A percentile compares a stretch with the other conserved stretches of the same genome.
Evolutionary conservation across 345 rosid genomes (phyloP).

Genomic region (Salix udensis): DNA sequence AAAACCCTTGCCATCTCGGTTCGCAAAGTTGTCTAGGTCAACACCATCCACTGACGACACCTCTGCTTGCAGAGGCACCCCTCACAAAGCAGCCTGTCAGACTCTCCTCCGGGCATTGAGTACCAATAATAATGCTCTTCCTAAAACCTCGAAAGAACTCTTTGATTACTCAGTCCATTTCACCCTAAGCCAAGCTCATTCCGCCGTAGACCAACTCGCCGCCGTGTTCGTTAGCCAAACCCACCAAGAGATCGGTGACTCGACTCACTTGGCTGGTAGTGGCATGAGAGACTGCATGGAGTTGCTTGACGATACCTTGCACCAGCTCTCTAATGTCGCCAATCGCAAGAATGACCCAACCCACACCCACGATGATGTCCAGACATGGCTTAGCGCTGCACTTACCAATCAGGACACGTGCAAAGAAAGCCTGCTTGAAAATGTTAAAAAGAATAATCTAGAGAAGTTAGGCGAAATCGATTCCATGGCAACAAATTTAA

Average conservation of each 20-base stretch:
- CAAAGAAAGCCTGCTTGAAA: slow-evolving; percentile 35
- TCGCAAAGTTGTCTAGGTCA: slow-evolving; percentile 42
- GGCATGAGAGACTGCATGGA: slow-evolving; percentile 44
- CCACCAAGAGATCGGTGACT: background rate
- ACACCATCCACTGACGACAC: background rate
- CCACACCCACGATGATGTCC: slow-evolving; percentile 28
- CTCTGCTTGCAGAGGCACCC: background rate
- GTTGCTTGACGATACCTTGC: slow-evolving; percentile 51
- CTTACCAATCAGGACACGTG: slow-evolving; percentile 57
- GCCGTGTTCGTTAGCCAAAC: background rate
- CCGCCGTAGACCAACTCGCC: slow-evolving; percentile 30
- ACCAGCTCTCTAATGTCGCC: too few species aligned
- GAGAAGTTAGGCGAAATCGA: slow-evolving; percentile 12
- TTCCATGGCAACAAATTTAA: slow-evolving; percentile 32
- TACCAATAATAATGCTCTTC: background rate
- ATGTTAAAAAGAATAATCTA: background rate
- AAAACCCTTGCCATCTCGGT: slow-evolving; percentile 29
- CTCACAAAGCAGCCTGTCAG: slow-evolving; percentile 14
- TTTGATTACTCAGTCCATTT: slow-evolving; percentile 35
- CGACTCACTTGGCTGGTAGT: slow-evolving; percentile 5
- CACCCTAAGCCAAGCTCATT: slow-evolving; percentile 33
- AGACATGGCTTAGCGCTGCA: slow-evolving; percentile 55
- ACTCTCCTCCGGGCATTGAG: background rate
- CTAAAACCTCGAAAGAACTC: slow-evolving; percentile 5
- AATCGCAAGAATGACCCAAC: background rate